Conservation (phyloP, 768 basidiomycete species). For the Cyathus striatus region DNA sequence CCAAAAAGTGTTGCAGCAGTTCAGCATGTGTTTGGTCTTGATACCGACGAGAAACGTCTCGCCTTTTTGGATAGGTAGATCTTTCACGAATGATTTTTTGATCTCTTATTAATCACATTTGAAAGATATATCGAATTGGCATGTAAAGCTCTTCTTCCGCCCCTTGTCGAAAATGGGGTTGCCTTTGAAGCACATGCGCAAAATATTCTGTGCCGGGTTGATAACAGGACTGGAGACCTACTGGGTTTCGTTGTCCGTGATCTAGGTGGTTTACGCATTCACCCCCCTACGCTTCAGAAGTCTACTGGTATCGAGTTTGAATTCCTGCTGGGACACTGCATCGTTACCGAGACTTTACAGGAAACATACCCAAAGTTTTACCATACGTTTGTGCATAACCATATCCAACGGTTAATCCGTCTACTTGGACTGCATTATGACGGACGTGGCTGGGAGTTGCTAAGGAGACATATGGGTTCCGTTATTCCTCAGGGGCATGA, state of each 20-base stretch:
- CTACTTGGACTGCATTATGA: slow-evolving; percentile 47
- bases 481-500: slow-evolving; percentile 41
- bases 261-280: slow-evolving; percentile 52
- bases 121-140: slow-evolving; percentile 46
- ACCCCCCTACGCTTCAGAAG: slow-evolving; percentile 39
- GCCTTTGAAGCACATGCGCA: slow-evolving; percentile 61
- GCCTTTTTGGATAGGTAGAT: slow-evolving; percentile 43
- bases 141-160: slow-evolving; percentile 46
- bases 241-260: slow-evolving; percentile 53
- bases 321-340: slow-evolving; percentile 49
- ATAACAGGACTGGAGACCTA: slow-evolving; percentile 32
- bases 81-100: not conserved
- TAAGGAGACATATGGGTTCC: slow-evolving; percentile 38
- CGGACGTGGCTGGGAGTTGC: slow-evolving; percentile 46
- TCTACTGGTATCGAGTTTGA: slow-evolving; percentile 47
- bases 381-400: slow-evolving; percentile 57
- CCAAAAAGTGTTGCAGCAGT: slow-evolving; percentile 39
- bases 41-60: slow-evolving; percentile 39
- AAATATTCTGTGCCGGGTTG: slow-evolving; percentile 46
- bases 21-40: slow-evolving; percentile 38
- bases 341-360: slow-evolving; percentile 39
- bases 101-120: not conserved
- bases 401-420: slow-evolving; percentile 51
- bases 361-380: slow-evolving; percentile 55
- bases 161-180: slow-evolving; percentile 49